A percentile compares a stretch with the other conserved stretches of the same genome.
Conservation (phyloP, 1,139 yeast genomes). For the Schwanniomyces etchellsii region DNA sequence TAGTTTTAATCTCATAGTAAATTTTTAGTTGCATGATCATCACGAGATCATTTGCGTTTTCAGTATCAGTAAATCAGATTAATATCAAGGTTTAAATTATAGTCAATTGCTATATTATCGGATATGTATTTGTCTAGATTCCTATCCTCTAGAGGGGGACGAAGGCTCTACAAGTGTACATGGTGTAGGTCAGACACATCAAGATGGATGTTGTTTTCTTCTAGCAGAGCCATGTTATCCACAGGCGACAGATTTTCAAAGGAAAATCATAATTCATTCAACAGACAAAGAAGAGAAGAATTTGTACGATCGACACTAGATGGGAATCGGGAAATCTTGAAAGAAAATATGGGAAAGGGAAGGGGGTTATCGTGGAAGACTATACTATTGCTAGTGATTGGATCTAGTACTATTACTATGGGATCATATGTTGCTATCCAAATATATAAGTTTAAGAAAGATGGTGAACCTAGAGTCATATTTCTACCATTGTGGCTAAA, state of each 20-base stretch:
- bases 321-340: conserved; percentile 7
- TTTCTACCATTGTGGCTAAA: conserved; percentile 31
- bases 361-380: conserved; percentile 17
- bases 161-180: no score
- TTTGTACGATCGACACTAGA: conserved; percentile 9
- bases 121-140: no score
- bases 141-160: no score
- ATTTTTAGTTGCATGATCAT: neutral
- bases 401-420: conserved; percentile 22
- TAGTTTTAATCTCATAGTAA: neutral
- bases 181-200: no score
- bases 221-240: no score
- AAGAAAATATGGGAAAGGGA: conserved; percentile 4
- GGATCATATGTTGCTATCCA: conserved; percentile 18
- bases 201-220: no score
- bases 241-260: no score
- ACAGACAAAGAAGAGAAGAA: conserved; percentile 7
- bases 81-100: neutral
- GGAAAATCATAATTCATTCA: no score
- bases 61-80: no score
- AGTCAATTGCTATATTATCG: no score
- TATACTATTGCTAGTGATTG: conserved; percentile 15
- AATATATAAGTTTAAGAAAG: conserved; percentile 11
- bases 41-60: no score
- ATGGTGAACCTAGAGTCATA: conserved; percentile 9